phyloP scores from a whole-genome alignment of 768 basidiomycete species.

The Lyophyllum decastes region DNA sequence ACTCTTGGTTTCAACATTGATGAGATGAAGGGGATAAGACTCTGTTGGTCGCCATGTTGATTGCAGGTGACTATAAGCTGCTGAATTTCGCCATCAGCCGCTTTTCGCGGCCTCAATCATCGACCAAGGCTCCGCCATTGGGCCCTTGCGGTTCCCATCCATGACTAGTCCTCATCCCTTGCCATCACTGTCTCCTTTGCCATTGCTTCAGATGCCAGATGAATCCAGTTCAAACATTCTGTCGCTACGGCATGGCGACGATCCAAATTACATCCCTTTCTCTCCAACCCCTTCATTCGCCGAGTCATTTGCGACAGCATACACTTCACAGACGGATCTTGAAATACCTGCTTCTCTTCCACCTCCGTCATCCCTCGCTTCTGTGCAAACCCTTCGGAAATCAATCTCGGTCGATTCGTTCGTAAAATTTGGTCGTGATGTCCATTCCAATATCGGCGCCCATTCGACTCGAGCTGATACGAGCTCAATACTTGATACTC shows the following conservation, averaged over 20 bases:
- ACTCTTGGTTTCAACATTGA: conserved; percentile 30
- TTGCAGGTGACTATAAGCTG: background rate
- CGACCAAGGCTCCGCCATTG: background rate
- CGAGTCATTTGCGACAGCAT: conserved; percentile 45
- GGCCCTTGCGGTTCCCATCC: background rate
- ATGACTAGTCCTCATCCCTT: conserved; percentile 13
- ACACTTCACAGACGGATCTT: conserved; percentile 35
- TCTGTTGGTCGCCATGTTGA: conserved; percentile 7
- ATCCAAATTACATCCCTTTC: conserved; percentile 16
- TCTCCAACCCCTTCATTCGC: conserved; percentile 38
- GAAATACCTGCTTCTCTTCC: conserved; percentile 23
- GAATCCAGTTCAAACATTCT: conserved; percentile 1
- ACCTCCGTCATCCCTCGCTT: conserved; percentile 27
- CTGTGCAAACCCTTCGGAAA: conserved; percentile 57
- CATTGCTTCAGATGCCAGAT: conserved; percentile 25
- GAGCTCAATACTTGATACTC: conserved; percentile 33
- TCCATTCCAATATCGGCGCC: conserved; percentile 28
- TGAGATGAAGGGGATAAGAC: conserved; percentile 2
- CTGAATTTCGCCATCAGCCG: background rate
- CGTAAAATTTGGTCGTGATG: conserved; percentile 44
- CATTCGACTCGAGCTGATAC: conserved; percentile 40
- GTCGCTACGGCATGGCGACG: conserved; percentile 7
- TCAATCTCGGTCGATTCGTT: conserved; percentile 81
- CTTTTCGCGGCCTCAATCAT: background rate
- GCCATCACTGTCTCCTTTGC: conserved; percentile 22